phyloP scores from a whole-genome alignment of 1,139 yeast species.

The Kodamaea sp. region DNA sequence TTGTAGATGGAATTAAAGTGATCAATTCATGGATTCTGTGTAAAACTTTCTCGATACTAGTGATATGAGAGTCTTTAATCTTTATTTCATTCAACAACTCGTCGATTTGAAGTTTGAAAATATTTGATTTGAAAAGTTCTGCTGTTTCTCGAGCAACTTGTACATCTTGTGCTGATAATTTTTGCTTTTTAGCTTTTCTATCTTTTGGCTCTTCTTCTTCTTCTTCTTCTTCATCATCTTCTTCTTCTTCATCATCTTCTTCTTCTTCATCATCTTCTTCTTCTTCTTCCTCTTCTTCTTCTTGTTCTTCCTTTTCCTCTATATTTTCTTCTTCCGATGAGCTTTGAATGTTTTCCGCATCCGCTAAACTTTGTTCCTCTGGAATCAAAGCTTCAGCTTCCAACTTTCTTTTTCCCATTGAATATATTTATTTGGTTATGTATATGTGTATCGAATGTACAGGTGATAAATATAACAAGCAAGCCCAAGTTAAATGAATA shows the following conservation, averaged over 20 bases:
- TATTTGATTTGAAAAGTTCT: slow-evolving; percentile 87
- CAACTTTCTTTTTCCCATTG: slow-evolving; percentile 34
- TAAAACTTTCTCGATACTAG: slow-evolving; percentile 69
- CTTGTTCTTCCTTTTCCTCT: slow-evolving; percentile 12
- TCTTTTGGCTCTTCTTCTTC: slow-evolving; percentile 10
- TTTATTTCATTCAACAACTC: slow-evolving; percentile 78
- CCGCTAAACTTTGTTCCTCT: slow-evolving; percentile 6
- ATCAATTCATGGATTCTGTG: slow-evolving; percentile 73
- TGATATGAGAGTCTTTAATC: slow-evolving; percentile 64
- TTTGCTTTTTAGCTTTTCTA: slow-evolving; percentile 29
- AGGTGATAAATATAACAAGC: background rate
- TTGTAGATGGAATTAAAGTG: slow-evolving; percentile 54
- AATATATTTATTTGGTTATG: background rate
- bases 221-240: slow-evolving; percentile 8
- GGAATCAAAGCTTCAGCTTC: slow-evolving; percentile 13
- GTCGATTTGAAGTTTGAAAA: slow-evolving; percentile 91
- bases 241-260: slow-evolving; percentile 8
- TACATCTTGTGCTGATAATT: slow-evolving; percentile 73
- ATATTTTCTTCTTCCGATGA: background rate
- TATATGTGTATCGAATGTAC: background rate
- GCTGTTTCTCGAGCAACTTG: slow-evolving; percentile 93
- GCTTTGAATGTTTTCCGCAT: background rate
- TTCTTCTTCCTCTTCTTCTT: slow-evolving; percentile 13
- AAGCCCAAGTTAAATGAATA: too few relatives aligned
- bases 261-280: slow-evolving; percentile 13